Base-by-base conservation (phyloP, 495 filamentous ascomycete species). In the Penicillium ochrochloron region DNA sequence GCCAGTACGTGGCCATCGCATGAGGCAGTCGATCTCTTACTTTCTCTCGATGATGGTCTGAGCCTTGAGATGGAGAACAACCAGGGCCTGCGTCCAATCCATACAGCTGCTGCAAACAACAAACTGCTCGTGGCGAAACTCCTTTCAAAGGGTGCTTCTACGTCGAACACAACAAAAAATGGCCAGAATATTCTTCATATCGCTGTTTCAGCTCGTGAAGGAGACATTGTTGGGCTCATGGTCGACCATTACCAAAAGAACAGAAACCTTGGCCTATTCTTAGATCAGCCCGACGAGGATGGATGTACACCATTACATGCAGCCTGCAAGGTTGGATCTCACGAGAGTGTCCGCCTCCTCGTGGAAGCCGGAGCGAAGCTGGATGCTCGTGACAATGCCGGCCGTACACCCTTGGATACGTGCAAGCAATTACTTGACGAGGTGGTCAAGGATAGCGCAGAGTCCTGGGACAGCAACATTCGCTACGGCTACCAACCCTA, bases 141-240 rank as follows among this genome's bases (percentile, higher is more conserved):
- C 34, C 6, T 42, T n/a, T 39, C 35, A 5, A 42, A 53, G 50
- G 48, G 48, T 54, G 59, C 21, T 42, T 61, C 59, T n/a, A 39
- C 44, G 9, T 27, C 46, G 9, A 41, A 15, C 34, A 27, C 34
- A 29, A 54, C 21, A 17, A 23, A n/a, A 5, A 25, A 8, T 15
- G 35, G 44, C 8, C 59, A 53, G 35, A 53, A 61, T 15, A 25
- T 53, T 11, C 21, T 61, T 39, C 48, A 61, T 11, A 23, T 61
- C 27, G 59, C 59, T 37, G 59, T 34, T 8, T 61, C 59, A 27
- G 35, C 59, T 25, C 35, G 48, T 4, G 34, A 53, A 19, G 59
- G 31, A 14, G 27, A 61, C 15, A 41, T 19, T 27, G 35, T 61
- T 27, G 59, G 48, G 21, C 29, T 61, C 11, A 48, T 61, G n/a